Evolutionary conservation across 345 rosid species (phyloP), one percentile per base, ranked within the genome.

Genomic region (Garcia nutans): DNA sequence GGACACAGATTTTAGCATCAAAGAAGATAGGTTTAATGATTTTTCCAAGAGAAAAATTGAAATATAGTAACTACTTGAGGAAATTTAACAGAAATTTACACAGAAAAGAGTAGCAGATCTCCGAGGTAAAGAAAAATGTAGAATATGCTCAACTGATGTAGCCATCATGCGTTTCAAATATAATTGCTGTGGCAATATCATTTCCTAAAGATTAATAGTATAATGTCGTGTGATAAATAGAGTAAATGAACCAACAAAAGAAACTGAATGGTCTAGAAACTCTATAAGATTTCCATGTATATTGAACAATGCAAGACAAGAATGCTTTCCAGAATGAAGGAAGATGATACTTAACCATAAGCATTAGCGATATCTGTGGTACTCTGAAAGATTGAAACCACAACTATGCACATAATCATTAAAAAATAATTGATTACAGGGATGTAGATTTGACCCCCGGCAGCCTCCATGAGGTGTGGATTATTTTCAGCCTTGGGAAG

Each of bases 361-460:
- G 99, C 99, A 84, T 95, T 95, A 82, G 99, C 97, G n/a, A 95
- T 93, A 76, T 89, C 94, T 0, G 96, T 90, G 50, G 99, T 95
- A 84, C 93, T 86, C 78, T 72, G 90, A 77, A 96, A 96, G 80
- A 96, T 86, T 42, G 96, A 87, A 79, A 96, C 97, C 8, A 96
- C 94, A 24, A 91, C 55, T 65, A 96, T 86, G 80, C 99, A 96
- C 99, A 91, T 89, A 44, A 88, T 83, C 98, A 96, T 90, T 76
- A 96, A 77, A 82, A 96, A 96, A 90, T 96, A 93, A 74, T 96
- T 93, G 85, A 96, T 88, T 16, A 87, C 88, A 0, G 99, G 99
- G 63, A 93, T 89, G 86, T 96, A 96, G 71, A 96, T 90, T 79
- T 96, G 99, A 68, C 99, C 99, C 99, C 99, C 90, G 91, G 93